These are phyloP conservation scores for Microbotryum saponariae DNA, from an alignment of 1,284 basidiomycete genomes.

Conservation along the genomic window DNA sequence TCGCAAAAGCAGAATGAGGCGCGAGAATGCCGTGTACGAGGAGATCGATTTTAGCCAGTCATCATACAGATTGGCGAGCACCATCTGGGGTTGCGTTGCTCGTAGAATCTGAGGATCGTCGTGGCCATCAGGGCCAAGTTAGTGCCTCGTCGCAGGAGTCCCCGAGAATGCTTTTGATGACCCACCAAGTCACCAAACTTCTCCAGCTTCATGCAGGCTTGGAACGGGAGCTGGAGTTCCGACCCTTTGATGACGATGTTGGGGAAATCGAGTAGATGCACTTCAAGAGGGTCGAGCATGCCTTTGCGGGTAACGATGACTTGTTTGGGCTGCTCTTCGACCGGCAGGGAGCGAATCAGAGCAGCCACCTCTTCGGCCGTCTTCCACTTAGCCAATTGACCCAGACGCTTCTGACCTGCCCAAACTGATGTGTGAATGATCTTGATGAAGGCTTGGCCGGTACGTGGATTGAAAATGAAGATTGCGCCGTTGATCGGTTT, in stretches of 20 bases:
- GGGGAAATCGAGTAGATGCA: conserved; percentile 95
- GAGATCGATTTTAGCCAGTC: conserved; percentile 99
- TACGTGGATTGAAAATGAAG: conserved; percentile 99
- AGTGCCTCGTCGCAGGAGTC: conserved; percentile 53
- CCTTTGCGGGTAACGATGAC: conserved; percentile 99
- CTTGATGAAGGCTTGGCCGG: conserved; percentile 96
- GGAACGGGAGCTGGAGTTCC: conserved; percentile 96
- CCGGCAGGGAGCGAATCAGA: conserved; percentile 88
- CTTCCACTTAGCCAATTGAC: conserved; percentile 99
- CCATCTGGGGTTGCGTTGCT: conserved; percentile 98
- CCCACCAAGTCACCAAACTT: conserved; percentile 92
- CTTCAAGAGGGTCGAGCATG: conserved; percentile 84
- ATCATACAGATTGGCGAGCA: conserved; percentile 95
- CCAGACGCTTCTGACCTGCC: conserved; percentile 99
- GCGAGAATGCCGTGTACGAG: conserved; percentile 97
- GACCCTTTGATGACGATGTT: conserved; percentile 99
- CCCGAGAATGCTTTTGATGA: not conserved
- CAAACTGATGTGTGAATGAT: conserved; percentile 99
- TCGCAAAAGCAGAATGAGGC: conserved; percentile 88
- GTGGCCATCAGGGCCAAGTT: conserved; percentile 8
- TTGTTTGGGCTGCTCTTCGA: conserved; percentile 99
- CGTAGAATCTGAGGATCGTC: conserved; percentile 46
- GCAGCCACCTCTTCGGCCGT: conserved; percentile 99
- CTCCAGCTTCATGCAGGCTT: conserved; percentile 99
- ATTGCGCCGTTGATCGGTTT: conserved; percentile 99